Evolutionary conservation across 1,284 basidiomycete species (phyloP).

Genomic region (Cryptococcus amylolentus): DNA sequence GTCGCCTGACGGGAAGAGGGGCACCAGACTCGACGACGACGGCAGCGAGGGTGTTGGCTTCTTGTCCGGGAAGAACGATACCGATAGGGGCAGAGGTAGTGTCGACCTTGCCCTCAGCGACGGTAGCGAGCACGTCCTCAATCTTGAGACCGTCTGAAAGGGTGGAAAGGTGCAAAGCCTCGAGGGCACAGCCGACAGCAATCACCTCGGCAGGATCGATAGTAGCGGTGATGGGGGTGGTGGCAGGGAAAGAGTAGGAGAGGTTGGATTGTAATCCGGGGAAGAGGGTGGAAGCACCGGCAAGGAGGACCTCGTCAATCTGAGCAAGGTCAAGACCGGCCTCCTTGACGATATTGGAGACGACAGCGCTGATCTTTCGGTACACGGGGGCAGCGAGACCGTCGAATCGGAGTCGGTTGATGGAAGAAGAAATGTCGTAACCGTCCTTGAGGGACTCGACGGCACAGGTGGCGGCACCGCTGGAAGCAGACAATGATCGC

Average conservation of each 20-base stretch:
- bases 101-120: slow-evolving; percentile 54
- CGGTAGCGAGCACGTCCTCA: slow-evolving; percentile 54
- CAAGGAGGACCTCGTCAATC: slow-evolving; percentile 85
- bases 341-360: slow-evolving; percentile 61
- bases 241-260: slow-evolving; percentile 65
- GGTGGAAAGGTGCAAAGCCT: slow-evolving; percentile 67
- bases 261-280: slow-evolving; percentile 79
- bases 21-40: slow-evolving; percentile 69
- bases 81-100: slow-evolving; percentile 71
- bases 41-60: slow-evolving; percentile 53
- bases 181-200: slow-evolving; percentile 81
- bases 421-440: slow-evolving; percentile 82
- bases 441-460: slow-evolving; percentile 96
- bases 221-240: slow-evolving; percentile 56
- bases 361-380: slow-evolving; percentile 61
- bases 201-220: slow-evolving; percentile 85
- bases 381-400: slow-evolving; percentile 76
- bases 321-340: slow-evolving; percentile 69
- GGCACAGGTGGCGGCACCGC: slow-evolving; percentile 79
- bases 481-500: slow-evolving; percentile 82
- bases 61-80: slow-evolving; percentile 67
- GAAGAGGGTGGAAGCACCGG: slow-evolving; percentile 81
- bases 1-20: slow-evolving; percentile 71
- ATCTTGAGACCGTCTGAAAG: slow-evolving; percentile 53
- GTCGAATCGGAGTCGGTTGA: slow-evolving; percentile 93